A percentile compares a stretch with the other conserved stretches of the same genome.
Evolutionary conservation across 1,284 basidiomycete genomes (phyloP).

Genomic region (Takashimella tepidaria): DNA sequence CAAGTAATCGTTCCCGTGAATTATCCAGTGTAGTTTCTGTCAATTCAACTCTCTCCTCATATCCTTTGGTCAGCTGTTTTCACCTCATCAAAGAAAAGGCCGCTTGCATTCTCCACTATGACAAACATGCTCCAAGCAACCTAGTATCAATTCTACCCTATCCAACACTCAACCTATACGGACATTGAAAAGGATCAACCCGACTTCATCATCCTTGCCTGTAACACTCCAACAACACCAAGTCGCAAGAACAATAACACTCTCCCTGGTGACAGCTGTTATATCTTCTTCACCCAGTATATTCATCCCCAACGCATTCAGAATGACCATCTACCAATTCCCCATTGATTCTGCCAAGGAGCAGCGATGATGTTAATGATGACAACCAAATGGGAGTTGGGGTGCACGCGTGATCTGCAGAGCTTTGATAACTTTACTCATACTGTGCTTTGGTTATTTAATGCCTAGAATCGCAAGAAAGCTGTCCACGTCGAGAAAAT

Average conservation of each 20-base stretch:
- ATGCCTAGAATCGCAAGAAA: slow-evolving; percentile 58
- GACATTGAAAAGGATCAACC: slow-evolving; percentile 52
- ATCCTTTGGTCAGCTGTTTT: too few relatives aligned
- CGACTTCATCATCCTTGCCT: slow-evolving; percentile 44
- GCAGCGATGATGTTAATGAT: slow-evolving; percentile 1
- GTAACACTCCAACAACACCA: slow-evolving; percentile 52
- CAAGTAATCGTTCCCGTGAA: too few relatives aligned
- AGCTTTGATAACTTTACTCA: slow-evolving; percentile 55
- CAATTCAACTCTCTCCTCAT: too few relatives aligned
- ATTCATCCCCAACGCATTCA: not conserved
- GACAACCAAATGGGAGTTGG: not conserved
- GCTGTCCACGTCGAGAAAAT: slow-evolving; percentile 49
- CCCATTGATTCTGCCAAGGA: too few relatives aligned
- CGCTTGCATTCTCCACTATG: too few relatives aligned
- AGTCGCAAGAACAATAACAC: slow-evolving; percentile 43
- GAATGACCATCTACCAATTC: too few relatives aligned
- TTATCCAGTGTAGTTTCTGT: too few relatives aligned
- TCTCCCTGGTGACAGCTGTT: slow-evolving; percentile 45
- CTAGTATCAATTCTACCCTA: not conserved
- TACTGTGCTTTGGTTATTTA: slow-evolving; percentile 58
- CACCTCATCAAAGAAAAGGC: too few relatives aligned
- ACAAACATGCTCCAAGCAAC: not conserved
- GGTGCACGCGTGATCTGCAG: slow-evolving; percentile 55
- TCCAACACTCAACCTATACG: slow-evolving; percentile 38
- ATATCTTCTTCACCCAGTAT: slow-evolving; percentile 10